Conservation (phyloP, 768 basidiomycete genomes). For the Russula vinacea region DNA sequence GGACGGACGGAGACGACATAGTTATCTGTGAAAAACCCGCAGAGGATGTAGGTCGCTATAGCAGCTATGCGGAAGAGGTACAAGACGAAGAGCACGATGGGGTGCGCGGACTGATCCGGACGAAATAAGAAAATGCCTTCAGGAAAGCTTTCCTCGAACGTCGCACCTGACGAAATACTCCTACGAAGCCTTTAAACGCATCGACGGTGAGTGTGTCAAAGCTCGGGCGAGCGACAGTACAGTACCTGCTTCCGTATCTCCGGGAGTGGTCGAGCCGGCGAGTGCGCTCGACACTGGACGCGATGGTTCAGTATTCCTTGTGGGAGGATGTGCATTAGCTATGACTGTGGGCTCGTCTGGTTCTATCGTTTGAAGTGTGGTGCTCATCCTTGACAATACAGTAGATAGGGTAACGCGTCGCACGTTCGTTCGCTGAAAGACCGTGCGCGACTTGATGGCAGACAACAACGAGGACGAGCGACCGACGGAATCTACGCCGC, state of each 20-base stretch:
- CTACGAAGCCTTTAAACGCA: conserved; percentile 53
- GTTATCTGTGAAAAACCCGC: conserved; percentile 82
- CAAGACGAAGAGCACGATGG: conserved; percentile 79
- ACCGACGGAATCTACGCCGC: conserved; percentile 27
- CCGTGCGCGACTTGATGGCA: background rate
- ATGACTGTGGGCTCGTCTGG: conserved; percentile 66
- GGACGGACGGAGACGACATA: conserved; percentile 86
- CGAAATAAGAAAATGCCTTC: background rate
- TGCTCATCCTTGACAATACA: conserved; percentile 46
- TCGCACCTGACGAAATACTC: conserved; percentile 71
- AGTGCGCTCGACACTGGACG: conserved; percentile 43
- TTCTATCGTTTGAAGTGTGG: conserved; percentile 53
- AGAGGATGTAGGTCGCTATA: conserved; percentile 90
- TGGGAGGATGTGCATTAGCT: conserved; percentile 31
- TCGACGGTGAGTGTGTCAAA: background rate
- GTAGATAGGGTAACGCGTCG: background rate
- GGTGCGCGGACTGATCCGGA: conserved; percentile 63
- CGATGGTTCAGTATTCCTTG: conserved; percentile 16
- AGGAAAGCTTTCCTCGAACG: background rate
- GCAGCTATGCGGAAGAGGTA: conserved; percentile 87
- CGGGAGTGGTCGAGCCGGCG: conserved; percentile 47
- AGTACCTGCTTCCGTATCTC: conserved; percentile 76
- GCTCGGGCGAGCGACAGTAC: conserved; percentile 6
- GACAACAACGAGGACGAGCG: conserved; percentile 3
- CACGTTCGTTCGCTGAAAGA: background rate